A percentile compares a stretch with the other conserved stretches of the same genome.
Evolutionary conservation across 2,329 filamentous ascomycete genomes (phyloP).

Genomic region (Nemania bipapillata): DNA sequence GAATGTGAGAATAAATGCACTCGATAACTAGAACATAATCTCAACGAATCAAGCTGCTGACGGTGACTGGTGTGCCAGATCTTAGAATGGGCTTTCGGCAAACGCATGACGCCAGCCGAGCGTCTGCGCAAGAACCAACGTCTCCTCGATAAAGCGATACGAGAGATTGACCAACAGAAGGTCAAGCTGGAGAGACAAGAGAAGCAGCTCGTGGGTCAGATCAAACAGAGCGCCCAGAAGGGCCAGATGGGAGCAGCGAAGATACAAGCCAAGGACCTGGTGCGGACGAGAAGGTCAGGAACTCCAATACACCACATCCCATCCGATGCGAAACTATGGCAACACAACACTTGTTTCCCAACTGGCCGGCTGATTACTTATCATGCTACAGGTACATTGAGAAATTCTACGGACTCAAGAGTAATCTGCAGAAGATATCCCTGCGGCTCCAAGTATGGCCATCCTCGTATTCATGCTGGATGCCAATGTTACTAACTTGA

Average conservation of each 20-base stretch:
- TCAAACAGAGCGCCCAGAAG: constrained; percentile 98
- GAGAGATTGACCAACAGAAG: constrained; percentile 92
- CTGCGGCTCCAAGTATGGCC: constrained; percentile 83
- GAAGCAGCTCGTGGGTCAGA: constrained; percentile 94
- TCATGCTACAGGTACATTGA: constrained; percentile 78
- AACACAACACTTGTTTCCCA: too few species aligned
- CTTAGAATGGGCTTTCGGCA: constrained; percentile 98
- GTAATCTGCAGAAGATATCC: constrained; percentile 94
- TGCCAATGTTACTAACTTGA: constrained; percentile 12
- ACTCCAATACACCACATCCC: not conserved
- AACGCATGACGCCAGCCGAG: constrained; percentile 97
- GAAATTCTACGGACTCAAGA: constrained; percentile 98
- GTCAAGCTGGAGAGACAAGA: constrained; percentile 98
- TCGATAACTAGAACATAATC: not conserved
- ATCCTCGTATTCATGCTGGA: constrained; percentile 38
- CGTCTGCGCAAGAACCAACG: constrained; percentile 93
- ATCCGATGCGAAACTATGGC: not conserved
- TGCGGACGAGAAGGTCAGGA: constrained; percentile 80
- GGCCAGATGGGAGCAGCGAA: constrained; percentile 98
- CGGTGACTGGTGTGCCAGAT: constrained; percentile 68
- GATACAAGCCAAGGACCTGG: constrained; percentile 97
- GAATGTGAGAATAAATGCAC: constrained; percentile 30
- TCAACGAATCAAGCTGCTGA: constrained; percentile 14
- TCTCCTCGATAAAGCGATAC: constrained; percentile 95
- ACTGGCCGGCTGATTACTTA: not conserved